Evolutionary conservation across 805 yeast species (phyloP).

Genomic region (Candida ponderosae): DNA sequence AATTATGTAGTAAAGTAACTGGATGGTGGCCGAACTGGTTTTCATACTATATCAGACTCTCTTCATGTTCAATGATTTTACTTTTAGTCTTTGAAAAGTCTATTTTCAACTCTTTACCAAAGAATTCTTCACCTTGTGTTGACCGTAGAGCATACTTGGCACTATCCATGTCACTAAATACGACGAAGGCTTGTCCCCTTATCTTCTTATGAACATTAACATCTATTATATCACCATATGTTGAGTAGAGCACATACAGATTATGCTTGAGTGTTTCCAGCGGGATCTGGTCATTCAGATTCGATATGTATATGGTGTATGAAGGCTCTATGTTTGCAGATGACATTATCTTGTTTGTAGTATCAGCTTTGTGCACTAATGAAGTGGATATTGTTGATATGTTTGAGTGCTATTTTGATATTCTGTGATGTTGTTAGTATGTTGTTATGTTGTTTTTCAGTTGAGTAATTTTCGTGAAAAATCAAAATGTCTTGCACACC

Average conservation of each 20-base stretch:
- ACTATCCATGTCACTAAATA: conserved; percentile 38
- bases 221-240: conserved; percentile 58
- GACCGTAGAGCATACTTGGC: conserved; percentile 44
- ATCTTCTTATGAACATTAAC: conserved; percentile 36
- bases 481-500: too few species aligned
- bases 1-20: too few species aligned
- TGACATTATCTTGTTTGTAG: too few species aligned
- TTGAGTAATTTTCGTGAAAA: too few species aligned
- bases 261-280: conserved; percentile 37
- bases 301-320: conserved; percentile 50
- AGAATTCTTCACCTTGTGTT: conserved; percentile 39
- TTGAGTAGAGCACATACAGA: conserved; percentile 49
- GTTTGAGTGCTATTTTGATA: too few species aligned
- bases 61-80: conserved; percentile 14
- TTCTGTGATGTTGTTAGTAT: too few species aligned
- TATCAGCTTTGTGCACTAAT: too few species aligned
- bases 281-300: conserved; percentile 51
- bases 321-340: conserved; percentile 13
- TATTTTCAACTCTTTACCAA: conserved; percentile 42
- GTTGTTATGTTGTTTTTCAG: too few species aligned
- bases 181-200: conserved; percentile 65
- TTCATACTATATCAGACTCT: too few species aligned
- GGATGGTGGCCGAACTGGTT: too few species aligned
- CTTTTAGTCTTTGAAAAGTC: conserved; percentile 32
- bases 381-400: too few species aligned